A percentile compares a stretch with the other conserved stretches of the same genome.
Conservation (phyloP, 2,329 filamentous ascomycete species). For the Blastomyces parvus region DNA sequence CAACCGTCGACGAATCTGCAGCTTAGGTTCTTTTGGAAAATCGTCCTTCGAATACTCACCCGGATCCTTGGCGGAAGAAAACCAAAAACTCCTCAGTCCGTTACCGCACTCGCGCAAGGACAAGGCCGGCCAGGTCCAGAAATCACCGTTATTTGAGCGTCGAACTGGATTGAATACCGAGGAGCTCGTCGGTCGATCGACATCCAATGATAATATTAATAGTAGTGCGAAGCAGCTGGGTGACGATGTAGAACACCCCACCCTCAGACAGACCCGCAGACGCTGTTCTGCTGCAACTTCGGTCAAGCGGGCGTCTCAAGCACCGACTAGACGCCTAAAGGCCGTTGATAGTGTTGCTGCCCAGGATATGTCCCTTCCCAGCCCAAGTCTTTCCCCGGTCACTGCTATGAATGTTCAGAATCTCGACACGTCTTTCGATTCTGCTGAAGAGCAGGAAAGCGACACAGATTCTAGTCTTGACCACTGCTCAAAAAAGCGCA, state of each 20-base stretch:
- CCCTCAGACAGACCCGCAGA: not conserved
- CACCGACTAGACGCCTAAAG: conserved; percentile 26
- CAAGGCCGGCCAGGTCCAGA: conserved; percentile 3
- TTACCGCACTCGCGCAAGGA: not conserved
- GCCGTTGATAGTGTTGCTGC: conserved; percentile 60
- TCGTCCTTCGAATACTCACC: conserved; percentile 3
- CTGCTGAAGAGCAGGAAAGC: conserved; percentile 30
- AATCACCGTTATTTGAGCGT: conserved; percentile 16
- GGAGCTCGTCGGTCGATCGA: not conserved
- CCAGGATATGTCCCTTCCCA: conserved; percentile 87
- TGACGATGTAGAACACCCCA: not conserved
- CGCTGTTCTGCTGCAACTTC: conserved; percentile 10
- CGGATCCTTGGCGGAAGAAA: not conserved
- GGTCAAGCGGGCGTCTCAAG: conserved; percentile 32
- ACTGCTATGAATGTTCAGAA: conserved; percentile 60
- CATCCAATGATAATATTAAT: not conserved
- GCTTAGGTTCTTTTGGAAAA: conserved; percentile 4
- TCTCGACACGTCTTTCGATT: conserved; percentile 36
- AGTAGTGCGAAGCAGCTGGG: not conserved
- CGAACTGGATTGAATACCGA: conserved; percentile 9
- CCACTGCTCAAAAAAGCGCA: conserved; percentile 38
- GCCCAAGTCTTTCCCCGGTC: conserved; percentile 82
- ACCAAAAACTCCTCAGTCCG: not conserved
- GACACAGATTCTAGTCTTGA: conserved; percentile 39
- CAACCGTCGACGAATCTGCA: not conserved